Percentiles rank a stretch among this genome's conserved stretches.
Evolutionary conservation across 140 eudicot genomes (phyloP).

Genomic region (Oenanthe javanica): DNA sequence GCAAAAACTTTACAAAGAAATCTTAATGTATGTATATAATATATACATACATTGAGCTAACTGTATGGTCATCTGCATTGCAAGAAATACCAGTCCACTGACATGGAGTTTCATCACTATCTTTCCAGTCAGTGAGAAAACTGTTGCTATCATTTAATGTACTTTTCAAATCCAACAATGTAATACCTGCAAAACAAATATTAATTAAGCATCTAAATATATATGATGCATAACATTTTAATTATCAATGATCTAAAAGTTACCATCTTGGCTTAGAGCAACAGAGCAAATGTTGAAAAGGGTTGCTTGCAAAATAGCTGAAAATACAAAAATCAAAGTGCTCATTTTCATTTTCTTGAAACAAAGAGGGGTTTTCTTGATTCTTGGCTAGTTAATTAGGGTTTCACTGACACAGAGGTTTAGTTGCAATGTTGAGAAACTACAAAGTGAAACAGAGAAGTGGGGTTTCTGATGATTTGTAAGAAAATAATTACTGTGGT

Average conservation of each 20-base stretch:
- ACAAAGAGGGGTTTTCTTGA: not conserved
- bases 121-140: constrained; percentile 60
- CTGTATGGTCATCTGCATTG: constrained; percentile 61
- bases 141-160: constrained; percentile 69
- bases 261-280: constrained; percentile 82
- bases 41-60: constrained; percentile 51
- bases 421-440: constrained; percentile 12
- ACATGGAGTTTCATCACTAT: constrained; percentile 72
- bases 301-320: constrained; percentile 41
- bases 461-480: not conserved
- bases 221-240: constrained; percentile 5
- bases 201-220: not conserved
- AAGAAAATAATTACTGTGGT: not conserved
- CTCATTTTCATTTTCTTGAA: constrained; percentile 46
- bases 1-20: not conserved
- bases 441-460: not conserved
- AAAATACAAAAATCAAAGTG: constrained; percentile 30
- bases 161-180: constrained; percentile 65
- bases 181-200: constrained; percentile 37
- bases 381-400: constrained; percentile 18
- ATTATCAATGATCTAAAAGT: not conserved
- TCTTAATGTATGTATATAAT: not conserved
- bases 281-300: constrained; percentile 41
- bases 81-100: constrained; percentile 88
- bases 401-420: constrained; percentile 19